These are phyloP conservation scores for Entomortierella beljakovae DNA, from an alignment of 192 early-diverging fungal genomes.

Conservation along the genomic window DNA sequence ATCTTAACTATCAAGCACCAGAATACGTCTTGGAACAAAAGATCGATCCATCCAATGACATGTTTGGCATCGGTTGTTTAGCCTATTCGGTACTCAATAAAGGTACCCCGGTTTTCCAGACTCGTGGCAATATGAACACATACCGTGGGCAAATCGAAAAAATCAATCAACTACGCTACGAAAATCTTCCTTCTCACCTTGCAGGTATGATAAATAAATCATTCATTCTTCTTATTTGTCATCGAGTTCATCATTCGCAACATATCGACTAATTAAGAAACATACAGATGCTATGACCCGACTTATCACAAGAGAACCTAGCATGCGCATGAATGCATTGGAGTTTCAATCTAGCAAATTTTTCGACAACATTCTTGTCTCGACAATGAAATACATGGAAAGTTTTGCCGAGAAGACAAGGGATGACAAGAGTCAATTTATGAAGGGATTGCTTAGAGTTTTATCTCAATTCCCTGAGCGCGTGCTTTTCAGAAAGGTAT, in stretches of 20 bases:
- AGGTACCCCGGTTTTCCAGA: slow-evolving; percentile 70
- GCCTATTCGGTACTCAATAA: slow-evolving; percentile 77
- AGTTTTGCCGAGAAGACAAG: slow-evolving; percentile 80
- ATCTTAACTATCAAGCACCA: slow-evolving; percentile 67
- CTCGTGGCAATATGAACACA: slow-evolving; percentile 72
- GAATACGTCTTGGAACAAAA: slow-evolving; percentile 74
- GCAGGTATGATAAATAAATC: slow-evolving; percentile 48
- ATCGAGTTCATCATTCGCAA: neutral
- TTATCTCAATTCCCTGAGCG: slow-evolving; percentile 79
- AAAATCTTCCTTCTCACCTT: slow-evolving; percentile 65
- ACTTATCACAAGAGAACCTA: slow-evolving; percentile 66
- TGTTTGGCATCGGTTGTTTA: slow-evolving; percentile 86
- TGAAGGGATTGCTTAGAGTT: slow-evolving; percentile 79
- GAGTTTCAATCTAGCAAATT: slow-evolving; percentile 77
- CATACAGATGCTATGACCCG: slow-evolving; percentile 58
- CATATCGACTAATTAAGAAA: neutral
- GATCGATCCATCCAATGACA: slow-evolving; percentile 68
- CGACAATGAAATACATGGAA: slow-evolving; percentile 84
- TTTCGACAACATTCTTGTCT: slow-evolving; percentile 85
- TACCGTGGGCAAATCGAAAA: slow-evolving; percentile 68
- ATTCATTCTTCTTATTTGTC: neutral
- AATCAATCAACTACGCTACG: slow-evolving; percentile 50
- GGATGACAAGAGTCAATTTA: slow-evolving; percentile 83
- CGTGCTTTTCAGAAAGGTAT: slow-evolving; percentile 75
- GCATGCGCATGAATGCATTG: slow-evolving; percentile 65